Conservation (phyloP, 225 moss, liverwort and hornwort species). For the Pseudoscleropodium purum region DNA sequence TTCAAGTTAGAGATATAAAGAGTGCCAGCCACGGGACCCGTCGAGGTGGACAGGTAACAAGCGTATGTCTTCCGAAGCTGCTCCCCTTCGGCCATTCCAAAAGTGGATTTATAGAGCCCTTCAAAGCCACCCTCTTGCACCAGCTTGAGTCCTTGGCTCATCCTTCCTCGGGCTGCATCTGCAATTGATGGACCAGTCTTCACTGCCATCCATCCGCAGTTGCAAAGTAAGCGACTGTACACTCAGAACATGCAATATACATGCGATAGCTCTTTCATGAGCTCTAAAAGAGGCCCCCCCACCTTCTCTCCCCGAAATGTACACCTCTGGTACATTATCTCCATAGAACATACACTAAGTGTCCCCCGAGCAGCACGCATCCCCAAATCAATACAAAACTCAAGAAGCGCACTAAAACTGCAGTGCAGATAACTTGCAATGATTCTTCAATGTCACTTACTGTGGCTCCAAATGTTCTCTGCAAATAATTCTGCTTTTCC, state of each 20-base stretch:
- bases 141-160: slow-evolving; percentile 58
- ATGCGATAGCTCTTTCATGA: not conserved
- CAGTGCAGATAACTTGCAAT: not conserved
- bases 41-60: slow-evolving; percentile 81
- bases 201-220: slow-evolving; percentile 37
- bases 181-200: slow-evolving; percentile 53
- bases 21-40: slow-evolving; percentile 81
- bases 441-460: slow-evolving; percentile 41
- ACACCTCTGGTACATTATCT: not conserved
- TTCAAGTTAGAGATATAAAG: slow-evolving; percentile 67
- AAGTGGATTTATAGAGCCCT: slow-evolving; percentile 55
- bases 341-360: not conserved
- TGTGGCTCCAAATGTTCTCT: slow-evolving; percentile 64
- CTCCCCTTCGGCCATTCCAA: slow-evolving; percentile 53
- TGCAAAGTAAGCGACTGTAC: not conserved
- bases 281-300: not conserved
- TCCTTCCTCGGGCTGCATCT: slow-evolving; percentile 64
- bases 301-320: not conserved
- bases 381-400: not conserved
- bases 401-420: not conserved
- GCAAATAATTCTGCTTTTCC: slow-evolving; percentile 51
- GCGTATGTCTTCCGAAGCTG: slow-evolving; percentile 83
- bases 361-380: not conserved
- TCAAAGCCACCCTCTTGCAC: slow-evolving; percentile 74
- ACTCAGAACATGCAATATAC: not conserved